These are phyloP conservation scores for Daldinia caldariorum DNA, from an alignment of 495 filamentous ascomycete genomes.

Conservation along the genomic window DNA sequence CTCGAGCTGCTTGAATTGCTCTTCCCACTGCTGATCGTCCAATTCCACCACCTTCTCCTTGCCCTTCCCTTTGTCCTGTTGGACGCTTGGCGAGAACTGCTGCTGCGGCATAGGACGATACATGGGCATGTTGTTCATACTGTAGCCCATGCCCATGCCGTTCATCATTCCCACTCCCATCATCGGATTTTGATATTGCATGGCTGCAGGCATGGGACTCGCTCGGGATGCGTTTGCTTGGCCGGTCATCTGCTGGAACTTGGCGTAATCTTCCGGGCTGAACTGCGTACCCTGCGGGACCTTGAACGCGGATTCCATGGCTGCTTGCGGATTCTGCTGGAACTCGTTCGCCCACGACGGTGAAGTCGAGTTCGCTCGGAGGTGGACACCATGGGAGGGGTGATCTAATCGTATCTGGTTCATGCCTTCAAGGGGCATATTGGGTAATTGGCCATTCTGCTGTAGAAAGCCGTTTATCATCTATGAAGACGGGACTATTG, in stretches of 20 bases:
- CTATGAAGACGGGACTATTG: slow-evolving; percentile 57
- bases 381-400: slow-evolving; percentile 56
- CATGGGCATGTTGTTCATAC: slow-evolving; percentile 54
- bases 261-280: slow-evolving; percentile 83
- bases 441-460: slow-evolving; percentile 63
- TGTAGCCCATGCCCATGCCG: slow-evolving; percentile 46
- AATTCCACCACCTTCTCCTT: slow-evolving; percentile 93
- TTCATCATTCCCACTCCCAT: slow-evolving; percentile 53
- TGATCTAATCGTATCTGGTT: slow-evolving; percentile 52
- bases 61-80: slow-evolving; percentile 73
- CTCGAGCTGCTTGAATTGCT: slow-evolving; percentile 91
- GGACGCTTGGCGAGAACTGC: slow-evolving; percentile 52
- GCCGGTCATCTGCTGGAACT: slow-evolving; percentile 76
- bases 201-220: slow-evolving; percentile 47
- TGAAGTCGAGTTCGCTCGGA: slow-evolving; percentile 67
- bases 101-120: slow-evolving; percentile 66
- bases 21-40: slow-evolving; percentile 94
- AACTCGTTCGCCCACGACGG: slow-evolving; percentile 66
- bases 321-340: slow-evolving; percentile 70
- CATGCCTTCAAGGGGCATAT: slow-evolving; percentile 56
- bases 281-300: slow-evolving; percentile 70
- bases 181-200: slow-evolving; percentile 47
- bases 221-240: slow-evolving; percentile 64
- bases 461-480: slow-evolving; percentile 95
- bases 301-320: slow-evolving; percentile 84